A percentile compares a stretch with the other conserved stretches of the same genome.
Evolutionary conservation across 176 grass and related monocot genomes (phyloP).

Genomic region (Cenchrus americanus): DNA sequence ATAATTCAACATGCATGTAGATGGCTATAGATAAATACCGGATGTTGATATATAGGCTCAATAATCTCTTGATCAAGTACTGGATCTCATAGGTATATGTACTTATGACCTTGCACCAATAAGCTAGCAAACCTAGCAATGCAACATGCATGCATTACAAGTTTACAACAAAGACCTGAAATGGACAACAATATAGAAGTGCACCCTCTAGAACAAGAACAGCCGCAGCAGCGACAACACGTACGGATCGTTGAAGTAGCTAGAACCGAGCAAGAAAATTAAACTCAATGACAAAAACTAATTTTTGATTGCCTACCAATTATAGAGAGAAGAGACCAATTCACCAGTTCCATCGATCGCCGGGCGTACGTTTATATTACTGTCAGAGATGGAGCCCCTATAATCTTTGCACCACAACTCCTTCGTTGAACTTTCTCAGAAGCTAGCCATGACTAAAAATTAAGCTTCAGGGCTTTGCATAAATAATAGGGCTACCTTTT

Average conservation of each 20-base stretch:
- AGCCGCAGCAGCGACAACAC: background rate
- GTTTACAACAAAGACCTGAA: conserved; percentile 42
- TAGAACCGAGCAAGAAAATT: conserved; percentile 15
- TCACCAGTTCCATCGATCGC: conserved; percentile 18
- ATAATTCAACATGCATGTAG: background rate
- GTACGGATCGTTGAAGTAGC: background rate
- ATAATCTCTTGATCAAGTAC: conserved; percentile 6
- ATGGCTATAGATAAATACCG: background rate
- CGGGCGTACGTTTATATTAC: background rate
- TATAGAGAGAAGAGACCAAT: conserved; percentile 19
- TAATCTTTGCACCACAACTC: conserved; percentile 47
- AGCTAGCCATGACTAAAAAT: conserved; percentile 86
- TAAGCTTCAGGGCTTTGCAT: conserved; percentile 64
- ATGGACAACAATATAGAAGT: conserved; percentile 45
- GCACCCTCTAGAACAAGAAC: conserved; percentile 14
- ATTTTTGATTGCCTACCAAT: conserved; percentile 31
- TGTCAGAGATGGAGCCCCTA: conserved; percentile 17
- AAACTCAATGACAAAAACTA: conserved; percentile 38
- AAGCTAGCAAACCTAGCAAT: conserved; percentile 36
- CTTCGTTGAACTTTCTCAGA: conserved; percentile 52
- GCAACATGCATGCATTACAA: conserved; percentile 30
- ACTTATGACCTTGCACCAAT: conserved; percentile 31
- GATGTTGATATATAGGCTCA: background rate
- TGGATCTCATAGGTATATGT: conserved; percentile 30
- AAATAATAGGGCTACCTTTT: conserved; percentile 50